These are phyloP conservation scores for Paramyrothecium roridum DNA, from an alignment of 2,329 filamentous ascomycete genomes.

Conservation along the genomic window DNA sequence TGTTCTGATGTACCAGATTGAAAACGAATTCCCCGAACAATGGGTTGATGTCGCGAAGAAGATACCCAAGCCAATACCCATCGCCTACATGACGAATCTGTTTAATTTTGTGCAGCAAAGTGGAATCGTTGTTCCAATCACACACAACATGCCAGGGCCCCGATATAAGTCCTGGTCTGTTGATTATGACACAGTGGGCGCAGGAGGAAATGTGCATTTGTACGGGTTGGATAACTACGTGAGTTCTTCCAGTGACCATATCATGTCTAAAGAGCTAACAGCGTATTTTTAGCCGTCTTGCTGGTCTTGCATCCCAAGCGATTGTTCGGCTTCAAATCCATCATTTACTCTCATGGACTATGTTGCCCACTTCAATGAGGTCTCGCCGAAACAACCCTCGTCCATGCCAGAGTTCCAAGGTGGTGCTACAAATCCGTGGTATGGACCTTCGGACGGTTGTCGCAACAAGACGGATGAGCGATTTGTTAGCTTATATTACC, in stretches of 20 bases:
- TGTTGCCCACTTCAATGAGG: constrained; percentile 22
- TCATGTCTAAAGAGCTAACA: too few species aligned
- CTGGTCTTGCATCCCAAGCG: constrained; percentile 61
- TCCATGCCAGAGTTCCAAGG: constrained; percentile 23
- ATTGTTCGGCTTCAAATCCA: constrained; percentile 58
- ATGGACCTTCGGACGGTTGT: constrained; percentile 54
- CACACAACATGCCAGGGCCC: constrained; percentile 59
- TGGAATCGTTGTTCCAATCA: constrained; percentile 57
- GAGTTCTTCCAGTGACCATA: too few species aligned
- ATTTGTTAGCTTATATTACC: constrained; percentile 63
- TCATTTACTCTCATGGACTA: constrained; percentile 44
- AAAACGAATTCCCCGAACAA: constrained; percentile 50
- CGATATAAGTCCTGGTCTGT: constrained; percentile 54
- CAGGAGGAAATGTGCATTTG: constrained; percentile 57
- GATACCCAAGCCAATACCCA: constrained; percentile 44
- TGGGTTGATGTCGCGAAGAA: constrained; percentile 37
- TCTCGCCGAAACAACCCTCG: constrained; percentile 18
- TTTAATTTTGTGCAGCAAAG: constrained; percentile 49
- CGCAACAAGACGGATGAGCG: constrained; percentile 51
- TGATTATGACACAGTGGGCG: too few species aligned
- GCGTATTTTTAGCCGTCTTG: too few species aligned
- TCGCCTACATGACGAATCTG: constrained; percentile 56
- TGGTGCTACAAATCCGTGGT: constrained; percentile 56
- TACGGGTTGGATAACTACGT: constrained; percentile 50
- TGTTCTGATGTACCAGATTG: constrained; percentile 51